phyloP scores from a whole-genome alignment of 495 filamentous ascomycete species.

The Letharia lupina region DNA sequence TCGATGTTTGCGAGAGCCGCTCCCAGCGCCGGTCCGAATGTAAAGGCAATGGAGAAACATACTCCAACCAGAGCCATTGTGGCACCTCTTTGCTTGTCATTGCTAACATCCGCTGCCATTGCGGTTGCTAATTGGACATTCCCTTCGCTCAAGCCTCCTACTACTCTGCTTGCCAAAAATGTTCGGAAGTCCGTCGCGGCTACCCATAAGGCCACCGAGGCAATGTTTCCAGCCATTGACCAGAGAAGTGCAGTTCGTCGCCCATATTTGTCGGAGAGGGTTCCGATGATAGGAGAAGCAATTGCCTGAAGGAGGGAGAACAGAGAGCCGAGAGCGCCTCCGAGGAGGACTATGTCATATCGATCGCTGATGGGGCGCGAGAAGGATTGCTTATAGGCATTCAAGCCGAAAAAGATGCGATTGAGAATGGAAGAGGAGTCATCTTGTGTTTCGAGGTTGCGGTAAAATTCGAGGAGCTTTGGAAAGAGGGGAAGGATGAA shows the following conservation, averaged over 20 bases:
- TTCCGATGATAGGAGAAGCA: constrained; percentile 85
- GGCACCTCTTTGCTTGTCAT: constrained; percentile 66
- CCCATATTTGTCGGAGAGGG: constrained; percentile 80
- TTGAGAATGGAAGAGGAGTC: constrained; percentile 61
- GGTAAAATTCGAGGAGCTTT: constrained; percentile 90
- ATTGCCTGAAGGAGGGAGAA: constrained; percentile 92
- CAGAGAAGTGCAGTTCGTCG: constrained; percentile 79
- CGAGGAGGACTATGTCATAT: constrained; percentile 95
- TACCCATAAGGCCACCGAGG: constrained; percentile 90
- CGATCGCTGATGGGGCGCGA: constrained; percentile 86
- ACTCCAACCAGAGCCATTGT: constrained; percentile 95
- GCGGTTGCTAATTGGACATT: constrained; percentile 96
- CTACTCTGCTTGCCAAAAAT: constrained; percentile 82
- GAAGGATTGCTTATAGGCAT: constrained; percentile 92
- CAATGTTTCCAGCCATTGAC: constrained; percentile 91
- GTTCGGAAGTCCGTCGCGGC: constrained; percentile 88
- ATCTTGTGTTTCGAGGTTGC: constrained; percentile 52
- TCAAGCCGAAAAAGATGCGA: constrained; percentile 71
- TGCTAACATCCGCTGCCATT: constrained; percentile 93
- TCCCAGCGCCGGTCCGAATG: constrained; percentile 85
- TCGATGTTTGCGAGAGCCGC: constrained; percentile 69
- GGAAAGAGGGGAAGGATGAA: constrained; percentile 97
- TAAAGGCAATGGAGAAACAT: constrained; percentile 96
- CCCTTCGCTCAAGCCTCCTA: constrained; percentile 90
- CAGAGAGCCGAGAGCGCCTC: constrained; percentile 85